phyloP scores from a whole-genome alignment of 2,329 filamentous ascomycete genomes.

The Talaromyces sp. region DNA sequence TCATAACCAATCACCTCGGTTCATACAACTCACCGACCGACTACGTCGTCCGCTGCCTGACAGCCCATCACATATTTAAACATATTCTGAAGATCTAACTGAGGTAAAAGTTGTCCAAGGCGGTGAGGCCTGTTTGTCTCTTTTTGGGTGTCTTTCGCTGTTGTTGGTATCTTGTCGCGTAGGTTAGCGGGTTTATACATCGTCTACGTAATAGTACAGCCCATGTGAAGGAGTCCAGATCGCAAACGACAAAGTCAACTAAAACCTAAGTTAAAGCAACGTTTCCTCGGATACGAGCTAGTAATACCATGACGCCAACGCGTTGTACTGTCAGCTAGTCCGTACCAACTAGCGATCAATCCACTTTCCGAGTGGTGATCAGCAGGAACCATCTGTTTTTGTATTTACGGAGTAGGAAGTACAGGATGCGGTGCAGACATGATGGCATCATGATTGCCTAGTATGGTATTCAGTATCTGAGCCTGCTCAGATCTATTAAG shows the following conservation, averaged over 20 bases:
- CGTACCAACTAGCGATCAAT: neutral
- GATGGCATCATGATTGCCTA: conserved; percentile 2
- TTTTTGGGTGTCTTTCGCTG: neutral
- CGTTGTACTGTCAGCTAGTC: neutral
- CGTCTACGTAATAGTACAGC: neutral
- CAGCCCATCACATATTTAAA: neutral
- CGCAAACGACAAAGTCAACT: neutral
- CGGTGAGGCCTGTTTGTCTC: neutral
- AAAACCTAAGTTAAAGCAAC: neutral
- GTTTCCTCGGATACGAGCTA: neutral
- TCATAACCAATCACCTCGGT: neutral
- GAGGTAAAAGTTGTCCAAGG: neutral
- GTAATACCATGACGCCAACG: neutral
- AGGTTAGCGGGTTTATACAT: neutral
- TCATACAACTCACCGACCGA: neutral
- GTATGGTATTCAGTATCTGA: neutral
- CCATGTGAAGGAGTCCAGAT: neutral
- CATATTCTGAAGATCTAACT: neutral
- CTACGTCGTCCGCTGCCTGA: neutral
- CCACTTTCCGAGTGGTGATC: conserved; percentile 6
- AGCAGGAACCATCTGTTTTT: conserved; percentile 1
- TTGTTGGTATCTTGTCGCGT: neutral
- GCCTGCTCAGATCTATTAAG: too few species aligned
- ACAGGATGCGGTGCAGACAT: neutral
- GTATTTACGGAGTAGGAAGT: too few species aligned